Evolutionary conservation across 225 moss, liverwort and hornwort genomes (phyloP), one percentile per base, ranked within the genome.

Genomic region (Asterella californica): DNA sequence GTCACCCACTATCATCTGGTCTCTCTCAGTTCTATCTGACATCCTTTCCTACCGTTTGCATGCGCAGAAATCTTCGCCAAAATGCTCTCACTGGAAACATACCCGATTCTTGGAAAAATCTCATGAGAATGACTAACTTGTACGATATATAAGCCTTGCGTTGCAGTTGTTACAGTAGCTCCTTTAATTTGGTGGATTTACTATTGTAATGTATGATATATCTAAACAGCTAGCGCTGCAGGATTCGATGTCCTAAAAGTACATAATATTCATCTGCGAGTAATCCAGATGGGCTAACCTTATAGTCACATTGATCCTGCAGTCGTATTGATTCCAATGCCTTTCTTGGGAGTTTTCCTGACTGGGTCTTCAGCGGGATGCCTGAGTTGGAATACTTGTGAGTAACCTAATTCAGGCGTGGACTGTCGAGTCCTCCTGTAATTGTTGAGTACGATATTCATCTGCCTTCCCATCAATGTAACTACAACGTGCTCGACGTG

Each of bases 71-170:
- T 45, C 75, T 81, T 0, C 76, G 73, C 48, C 66, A 64, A 12
- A 81, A 81, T 68, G 5, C 47, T 9, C 29, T 81, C 15, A 81
- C 57, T 49, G 81, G 81, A 37, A 19, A 66, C 25, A 81, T 81
- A 57, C 76, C 81, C 4, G 76, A 68, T 33, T 76, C 81, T 1
- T 81, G 81, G 81, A 76, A 69, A 54, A 75, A 81, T 49, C 45
- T 81, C 11, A 46, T 1, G 57, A 68, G 24, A 22, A 32, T 81
- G 52, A 42, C 5, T 15, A 65, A 60, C 32, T 42, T 81, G 81
- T 81, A 72, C 48, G 49, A 67, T n/a, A n/a, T n/a, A n/a, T 60
- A 36, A 67, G 32, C 67, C 67, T 10, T 61, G 21, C 42, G 3
- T 68, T 68, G 21, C 12, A 66, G 65, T 70, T 70, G 21, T 6